Conservation (phyloP, 75 land plant species). For the Adiantum capillusveneris region DNA sequence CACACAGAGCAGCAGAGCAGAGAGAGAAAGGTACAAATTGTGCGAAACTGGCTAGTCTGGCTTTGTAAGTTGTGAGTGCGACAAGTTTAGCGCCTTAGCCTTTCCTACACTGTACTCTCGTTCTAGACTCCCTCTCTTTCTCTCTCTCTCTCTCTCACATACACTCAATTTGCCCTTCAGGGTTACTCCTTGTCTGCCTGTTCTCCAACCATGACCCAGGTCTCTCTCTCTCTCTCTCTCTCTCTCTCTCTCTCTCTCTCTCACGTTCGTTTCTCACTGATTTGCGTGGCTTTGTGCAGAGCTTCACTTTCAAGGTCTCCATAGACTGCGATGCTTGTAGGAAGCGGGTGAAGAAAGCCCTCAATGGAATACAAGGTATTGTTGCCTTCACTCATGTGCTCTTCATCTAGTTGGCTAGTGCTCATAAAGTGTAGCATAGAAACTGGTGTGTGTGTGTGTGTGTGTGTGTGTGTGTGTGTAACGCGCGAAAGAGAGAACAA, state of each 20-base stretch:
- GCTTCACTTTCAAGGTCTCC: constrained; percentile 31
- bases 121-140: no score
- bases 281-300: constrained; percentile 15
- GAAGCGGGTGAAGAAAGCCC: constrained; percentile 32
- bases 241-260: constrained; percentile 1
- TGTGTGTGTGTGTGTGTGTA: no score
- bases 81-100: no score
- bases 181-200: background rate
- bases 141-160: no score
- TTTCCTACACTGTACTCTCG: no score
- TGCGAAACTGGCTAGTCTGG: no score
- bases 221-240: background rate
- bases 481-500: no score
- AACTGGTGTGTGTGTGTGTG: no score
- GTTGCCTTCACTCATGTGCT: background rate
- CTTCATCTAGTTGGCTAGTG: background rate
- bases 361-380: constrained; percentile 27
- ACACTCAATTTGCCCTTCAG: no score
- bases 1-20: no score
- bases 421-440: background rate
- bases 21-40: no score
- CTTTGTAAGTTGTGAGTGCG: no score
- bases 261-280: background rate
- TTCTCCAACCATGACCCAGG: constrained; percentile 7
- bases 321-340: constrained; percentile 46